Conservation (phyloP, 257 asterid genomes). For the Ophiorrhiza pumila region DNA sequence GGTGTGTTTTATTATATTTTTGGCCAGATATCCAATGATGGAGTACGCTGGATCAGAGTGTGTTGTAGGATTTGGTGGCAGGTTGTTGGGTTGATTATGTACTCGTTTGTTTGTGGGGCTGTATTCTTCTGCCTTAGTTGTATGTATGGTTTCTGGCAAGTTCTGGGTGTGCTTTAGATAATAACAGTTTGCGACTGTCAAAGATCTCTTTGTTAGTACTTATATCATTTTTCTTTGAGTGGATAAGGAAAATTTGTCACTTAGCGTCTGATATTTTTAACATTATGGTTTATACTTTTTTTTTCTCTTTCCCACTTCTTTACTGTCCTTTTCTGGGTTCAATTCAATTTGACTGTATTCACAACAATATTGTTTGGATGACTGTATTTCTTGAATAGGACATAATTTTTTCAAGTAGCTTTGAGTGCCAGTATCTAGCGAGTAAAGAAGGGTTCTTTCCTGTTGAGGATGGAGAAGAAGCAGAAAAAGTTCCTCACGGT, state of each 20-base stretch:
- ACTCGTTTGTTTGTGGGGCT: conserved; percentile 17
- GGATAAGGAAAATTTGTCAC: not conserved
- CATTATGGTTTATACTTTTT: not conserved
- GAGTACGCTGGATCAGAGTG: conserved; percentile 30
- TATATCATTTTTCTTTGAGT: conserved; percentile 8
- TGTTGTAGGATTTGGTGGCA: conserved; percentile 42
- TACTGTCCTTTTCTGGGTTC: conserved; percentile 6
- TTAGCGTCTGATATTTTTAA: conserved; percentile 17
- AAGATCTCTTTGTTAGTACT: conserved; percentile 5
- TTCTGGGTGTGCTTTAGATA: conserved; percentile 24
- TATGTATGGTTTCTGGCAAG: conserved; percentile 7
- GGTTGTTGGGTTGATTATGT: conserved; percentile 25
- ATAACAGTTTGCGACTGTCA: conserved; percentile 16
- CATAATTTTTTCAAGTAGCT: not conserved
- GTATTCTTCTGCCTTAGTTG: conserved; percentile 6
- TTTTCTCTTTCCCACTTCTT: not conserved
- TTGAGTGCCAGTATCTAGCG: conserved; percentile 3
- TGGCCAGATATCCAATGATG: not conserved
- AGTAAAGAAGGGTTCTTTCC: conserved; percentile 17
- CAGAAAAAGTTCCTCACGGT: conserved; percentile 74
- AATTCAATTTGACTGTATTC: not conserved
- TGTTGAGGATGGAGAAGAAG: conserved; percentile 55
- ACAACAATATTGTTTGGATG: not conserved
- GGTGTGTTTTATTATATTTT: conserved; percentile 17
- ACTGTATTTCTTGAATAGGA: not conserved